Percentiles rank a stretch among this genome's conserved stretches.
phyloP scores from a whole-genome alignment of 2,329 filamentous ascomycete genomes.

The Xylariaceae sp. region DNA sequence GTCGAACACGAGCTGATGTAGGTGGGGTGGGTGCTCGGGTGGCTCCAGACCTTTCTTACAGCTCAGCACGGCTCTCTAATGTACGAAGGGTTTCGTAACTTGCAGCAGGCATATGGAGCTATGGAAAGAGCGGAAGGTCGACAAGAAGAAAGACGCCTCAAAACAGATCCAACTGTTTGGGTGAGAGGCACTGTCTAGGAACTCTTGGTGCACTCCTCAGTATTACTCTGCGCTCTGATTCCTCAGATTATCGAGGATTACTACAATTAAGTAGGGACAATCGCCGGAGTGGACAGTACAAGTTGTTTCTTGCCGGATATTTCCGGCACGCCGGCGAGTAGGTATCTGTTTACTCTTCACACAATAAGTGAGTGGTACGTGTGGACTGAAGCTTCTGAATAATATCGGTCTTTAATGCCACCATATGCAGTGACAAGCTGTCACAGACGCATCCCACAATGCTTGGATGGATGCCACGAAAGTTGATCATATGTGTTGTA shows the following conservation, averaged over 20 bases:
- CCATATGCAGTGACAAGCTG: neutral
- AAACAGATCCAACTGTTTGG: neutral
- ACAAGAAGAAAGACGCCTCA: neutral
- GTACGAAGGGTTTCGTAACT: no score
- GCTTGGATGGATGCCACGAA: slow-evolving; percentile 12
- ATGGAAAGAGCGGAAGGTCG: neutral
- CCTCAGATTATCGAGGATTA: no score
- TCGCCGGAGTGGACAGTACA: no score
- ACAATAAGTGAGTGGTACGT: no score
- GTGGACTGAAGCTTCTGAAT: no score
- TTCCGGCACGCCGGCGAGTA: no score
- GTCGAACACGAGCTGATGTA: no score
- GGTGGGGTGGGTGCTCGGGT: neutral
- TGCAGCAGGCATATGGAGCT: neutral
- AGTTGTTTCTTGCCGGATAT: no score
- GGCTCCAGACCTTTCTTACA: neutral
- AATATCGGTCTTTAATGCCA: neutral
- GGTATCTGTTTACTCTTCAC: no score
- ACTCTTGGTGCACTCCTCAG: neutral
- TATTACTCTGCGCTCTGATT: no score
- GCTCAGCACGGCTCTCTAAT: no score
- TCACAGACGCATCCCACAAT: neutral
- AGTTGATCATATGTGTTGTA: slow-evolving; percentile 10
- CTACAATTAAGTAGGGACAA: no score
- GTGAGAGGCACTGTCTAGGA: neutral